These are phyloP conservation scores for Rhodotorula sp. DNA, from an alignment of 1,284 basidiomycete genomes.

Conservation along the genomic window DNA sequence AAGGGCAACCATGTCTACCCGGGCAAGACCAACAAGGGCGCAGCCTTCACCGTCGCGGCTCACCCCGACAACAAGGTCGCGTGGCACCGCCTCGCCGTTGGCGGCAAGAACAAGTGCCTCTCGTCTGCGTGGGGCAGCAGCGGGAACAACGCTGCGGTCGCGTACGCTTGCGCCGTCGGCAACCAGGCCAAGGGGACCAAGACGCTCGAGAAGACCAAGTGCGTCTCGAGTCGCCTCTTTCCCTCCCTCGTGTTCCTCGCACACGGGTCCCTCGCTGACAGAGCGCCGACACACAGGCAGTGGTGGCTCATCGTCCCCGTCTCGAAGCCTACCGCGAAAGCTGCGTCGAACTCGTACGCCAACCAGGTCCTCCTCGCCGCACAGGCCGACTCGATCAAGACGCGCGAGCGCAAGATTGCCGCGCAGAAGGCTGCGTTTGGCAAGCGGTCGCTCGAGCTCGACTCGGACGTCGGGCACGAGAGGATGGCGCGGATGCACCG, in stretches of 20 bases:
- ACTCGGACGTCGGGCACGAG: neutral
- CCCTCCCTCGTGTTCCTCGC: neutral
- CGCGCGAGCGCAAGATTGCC: slow-evolving; percentile 35
- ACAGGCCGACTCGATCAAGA: slow-evolving; percentile 32
- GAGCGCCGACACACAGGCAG: neutral
- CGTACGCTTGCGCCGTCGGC: slow-evolving; percentile 36
- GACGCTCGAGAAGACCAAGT: slow-evolving; percentile 38
- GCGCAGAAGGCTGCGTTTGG: slow-evolving; percentile 29
- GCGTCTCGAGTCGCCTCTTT: neutral
- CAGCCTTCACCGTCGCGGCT: neutral
- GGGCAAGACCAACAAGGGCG: slow-evolving; percentile 10
- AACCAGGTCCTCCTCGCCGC: slow-evolving; percentile 36
- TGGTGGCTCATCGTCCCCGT: slow-evolving; percentile 33
- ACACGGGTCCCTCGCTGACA: too few species aligned
- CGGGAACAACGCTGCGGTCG: slow-evolving; percentile 22
- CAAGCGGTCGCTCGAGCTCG: neutral
- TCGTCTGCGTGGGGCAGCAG: slow-evolving; percentile 22
- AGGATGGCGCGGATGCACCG: neutral
- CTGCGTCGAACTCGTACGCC: slow-evolving; percentile 11
- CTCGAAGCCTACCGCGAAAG: slow-evolving; percentile 7
- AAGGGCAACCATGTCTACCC: slow-evolving; percentile 35
- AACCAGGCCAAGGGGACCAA: neutral
- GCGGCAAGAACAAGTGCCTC: slow-evolving; percentile 28
- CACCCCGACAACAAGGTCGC: slow-evolving; percentile 7
- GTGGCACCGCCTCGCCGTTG: slow-evolving; percentile 24